Evolutionary conservation across 768 basidiomycete genomes (phyloP), one percentile per base, ranked within the genome.

Genomic region (Mycena filopes): DNA sequence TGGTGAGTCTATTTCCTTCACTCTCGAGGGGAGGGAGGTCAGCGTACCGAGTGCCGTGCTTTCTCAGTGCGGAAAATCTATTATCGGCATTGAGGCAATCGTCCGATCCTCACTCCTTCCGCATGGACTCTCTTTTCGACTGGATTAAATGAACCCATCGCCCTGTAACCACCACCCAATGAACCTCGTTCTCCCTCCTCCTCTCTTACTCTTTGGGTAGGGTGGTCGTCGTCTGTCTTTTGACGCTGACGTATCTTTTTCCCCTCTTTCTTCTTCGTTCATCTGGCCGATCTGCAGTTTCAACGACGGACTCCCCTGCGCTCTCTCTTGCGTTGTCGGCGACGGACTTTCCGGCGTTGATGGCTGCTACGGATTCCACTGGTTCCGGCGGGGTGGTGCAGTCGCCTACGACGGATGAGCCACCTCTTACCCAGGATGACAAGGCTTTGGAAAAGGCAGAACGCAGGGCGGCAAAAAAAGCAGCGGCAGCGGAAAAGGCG

Each of bases 11-110:
- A 75, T 80, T 81, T 82, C 74, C 63, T 70, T 77, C 75, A 79
- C 80, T 75, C 78, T 78, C 79, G 76, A 86, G 89, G 90, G 90
- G 91, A 90, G 89, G 91, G 90, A 86, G 90, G 89, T 83, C 89
- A 87, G 86, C 85, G 89, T 93, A 92, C 91, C 92, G 85, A 93
- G 90, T 81, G 79, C 90, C 89, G 88, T 91, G 83, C 91, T 90
- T 92, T 91, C 81, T 82, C 90, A 93, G 91, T 91, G 88, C 90
- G 90, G 89, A 90, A 89, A 86, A 81, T 87, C 81, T 87, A 86
- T 80, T 83, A 88, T 85, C 89, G 85, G 76, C 85, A 84, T 82
- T 92, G 83, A 92, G 82, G 69, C 74, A 79, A 69, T 78, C 79
- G 69, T 77, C 78, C 74, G 76, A 77, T 76, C 67, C 70, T 71